Base-by-base conservation (phyloP, 495 filamentous ascomycete genomes). In the Cairneyella variabilis region DNA sequence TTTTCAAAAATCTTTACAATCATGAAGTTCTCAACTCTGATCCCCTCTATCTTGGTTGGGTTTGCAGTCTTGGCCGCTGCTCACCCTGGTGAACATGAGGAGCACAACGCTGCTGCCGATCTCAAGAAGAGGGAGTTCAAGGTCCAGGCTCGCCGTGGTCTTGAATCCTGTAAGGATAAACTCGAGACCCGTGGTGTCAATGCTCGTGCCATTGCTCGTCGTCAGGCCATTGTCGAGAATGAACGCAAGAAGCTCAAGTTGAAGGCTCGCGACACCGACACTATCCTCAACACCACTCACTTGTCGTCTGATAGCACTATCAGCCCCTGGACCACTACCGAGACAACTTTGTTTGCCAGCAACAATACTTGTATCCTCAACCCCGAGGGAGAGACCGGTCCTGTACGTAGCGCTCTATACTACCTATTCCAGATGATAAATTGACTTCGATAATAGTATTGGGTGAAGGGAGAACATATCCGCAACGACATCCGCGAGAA, bases 381-480 rank as follows among this genome's bases (percentile, higher is more conserved):
- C 8, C 79, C 76, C 6, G 75, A 77, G 25, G 55, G 76, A 37
- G 78, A 73, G 5, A 70, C 70, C 36, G 78, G 78, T 0, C 77
- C 69, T 79, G 78, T 75, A 48, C 54, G 68, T 38, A 18, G 21
- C 30, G 50, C 21, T 73, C 12, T 14, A 17, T 12, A 12, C 6
- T 10, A 10, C 17, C 23, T 48, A 22, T 53, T 64, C 39, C 61
- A 54, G n/a, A n/a, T 9, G n/a, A 7, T 18, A 46, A 20, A 53
- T 68, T 66, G 69, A 25, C 16, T 30, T 45, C 12, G 0, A 8
- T 14, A 21, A 10, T 14, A 32, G 28, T 32, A 32, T 14, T 32
- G 41, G 51, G 72, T 80, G n/a, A 71, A 68, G 54, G 77, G 74
- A 20, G 73, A 83, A 59, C 63, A 72, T 4, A 74, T 83, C 60